Evolutionary conservation across 257 asterid species (phyloP).

Genomic region (Haberlea rhodopensis): DNA sequence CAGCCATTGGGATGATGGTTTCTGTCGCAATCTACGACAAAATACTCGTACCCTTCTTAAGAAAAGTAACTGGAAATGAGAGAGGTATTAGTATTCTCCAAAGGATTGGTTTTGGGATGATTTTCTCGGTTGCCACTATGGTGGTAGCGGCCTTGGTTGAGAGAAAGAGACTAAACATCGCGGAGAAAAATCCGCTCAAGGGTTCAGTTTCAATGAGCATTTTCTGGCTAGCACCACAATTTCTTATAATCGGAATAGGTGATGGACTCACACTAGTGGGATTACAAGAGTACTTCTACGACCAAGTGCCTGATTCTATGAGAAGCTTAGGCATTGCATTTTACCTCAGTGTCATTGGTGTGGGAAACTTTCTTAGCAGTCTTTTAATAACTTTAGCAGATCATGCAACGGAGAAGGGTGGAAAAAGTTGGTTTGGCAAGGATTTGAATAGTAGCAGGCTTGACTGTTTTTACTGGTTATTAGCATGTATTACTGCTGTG

Average conservation of each 20-base stretch:
- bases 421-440: conserved; percentile 54
- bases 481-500: conserved; percentile 45
- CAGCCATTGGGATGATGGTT: conserved; percentile 72
- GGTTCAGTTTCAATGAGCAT: conserved; percentile 66
- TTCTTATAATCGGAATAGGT: conserved; percentile 58
- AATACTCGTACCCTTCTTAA: conserved; percentile 56
- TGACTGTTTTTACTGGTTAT: conserved; percentile 40
- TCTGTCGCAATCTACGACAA: conserved; percentile 60
- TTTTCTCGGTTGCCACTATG: conserved; percentile 54
- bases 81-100: conserved; percentile 64
- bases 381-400: conserved; percentile 60
- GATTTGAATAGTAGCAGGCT: conserved; percentile 42
- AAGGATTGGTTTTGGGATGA: conserved; percentile 79
- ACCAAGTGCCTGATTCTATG: conserved; percentile 87
- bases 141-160: conserved; percentile 64
- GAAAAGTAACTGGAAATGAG: conserved; percentile 55
- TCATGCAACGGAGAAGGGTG: conserved; percentile 42
- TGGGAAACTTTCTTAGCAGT: conserved; percentile 56
- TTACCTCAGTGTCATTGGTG: conserved; percentile 75
- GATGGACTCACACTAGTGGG: conserved; percentile 84
- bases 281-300: conserved; percentile 79
- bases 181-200: conserved; percentile 22
- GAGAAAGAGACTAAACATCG: conserved; percentile 43
- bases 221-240: conserved; percentile 93
- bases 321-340: conserved; percentile 81